Percentiles rank a stretch among this genome's conserved stretches.
Evolutionary conservation across 768 basidiomycete species (phyloP).

Genomic region (Plicaturopsis crispa): DNA sequence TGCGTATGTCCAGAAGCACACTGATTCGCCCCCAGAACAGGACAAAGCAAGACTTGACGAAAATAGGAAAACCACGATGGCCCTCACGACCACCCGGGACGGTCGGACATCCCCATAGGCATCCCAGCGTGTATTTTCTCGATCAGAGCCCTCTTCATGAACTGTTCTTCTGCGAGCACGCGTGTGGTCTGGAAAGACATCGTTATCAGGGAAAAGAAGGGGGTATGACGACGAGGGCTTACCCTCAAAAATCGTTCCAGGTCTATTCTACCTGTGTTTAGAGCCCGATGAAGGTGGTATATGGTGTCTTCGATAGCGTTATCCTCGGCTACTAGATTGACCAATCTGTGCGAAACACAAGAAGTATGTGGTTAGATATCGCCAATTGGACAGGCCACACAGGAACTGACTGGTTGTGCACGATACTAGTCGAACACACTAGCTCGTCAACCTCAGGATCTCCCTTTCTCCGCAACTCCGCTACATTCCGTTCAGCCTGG

Average conservation of each 20-base stretch:
- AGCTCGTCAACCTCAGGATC: conserved; percentile 96
- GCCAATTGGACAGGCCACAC: conserved; percentile 7
- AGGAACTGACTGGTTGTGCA: conserved; percentile 85
- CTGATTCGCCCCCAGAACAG: too few relatives aligned
- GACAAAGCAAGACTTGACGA: too few relatives aligned
- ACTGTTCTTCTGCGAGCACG: conserved; percentile 89
- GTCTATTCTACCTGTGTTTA: conserved; percentile 88
- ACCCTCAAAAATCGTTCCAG: conserved; percentile 92
- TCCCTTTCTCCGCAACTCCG: conserved; percentile 73
- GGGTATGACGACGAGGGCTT: conserved; percentile 18
- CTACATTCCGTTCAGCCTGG: conserved; percentile 64
- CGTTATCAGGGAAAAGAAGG: conserved; percentile 8
- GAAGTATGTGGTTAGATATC: conserved; percentile 5
- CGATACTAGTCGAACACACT: conserved; percentile 91
- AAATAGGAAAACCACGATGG: too few relatives aligned
- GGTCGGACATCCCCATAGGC: conserved; percentile 37
- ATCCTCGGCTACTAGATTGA: conserved; percentile 98
- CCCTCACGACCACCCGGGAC: too few relatives aligned
- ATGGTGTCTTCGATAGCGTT: conserved; percentile 98
- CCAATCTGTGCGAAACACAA: conserved; percentile 45
- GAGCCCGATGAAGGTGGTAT: conserved; percentile 90
- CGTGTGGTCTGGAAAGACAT: conserved; percentile 59
- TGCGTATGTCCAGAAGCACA: too few relatives aligned
- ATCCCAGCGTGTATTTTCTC: conserved; percentile 77
- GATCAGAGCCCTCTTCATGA: conserved; percentile 90